Evolutionary conservation across 2,329 filamentous ascomycete species (phyloP), one percentile per base, ranked within the genome.

Genomic region (Celoporthe dispersa): DNA sequence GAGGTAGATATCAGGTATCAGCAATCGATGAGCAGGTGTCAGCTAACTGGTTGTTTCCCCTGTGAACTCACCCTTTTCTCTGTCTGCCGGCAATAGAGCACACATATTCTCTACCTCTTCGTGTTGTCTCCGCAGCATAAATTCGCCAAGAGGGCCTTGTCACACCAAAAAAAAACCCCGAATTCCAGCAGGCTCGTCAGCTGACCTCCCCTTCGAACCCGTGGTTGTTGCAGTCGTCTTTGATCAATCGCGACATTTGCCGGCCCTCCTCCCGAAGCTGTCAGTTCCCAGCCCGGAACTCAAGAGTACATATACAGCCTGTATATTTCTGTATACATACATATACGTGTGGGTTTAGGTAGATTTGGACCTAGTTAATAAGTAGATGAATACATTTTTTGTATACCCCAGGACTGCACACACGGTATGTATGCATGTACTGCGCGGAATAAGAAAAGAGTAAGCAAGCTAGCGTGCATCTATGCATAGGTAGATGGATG

Each of bases 381-480:
- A 16, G 19, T 48, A 8, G 22, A 41, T 11, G 6, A 22, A 48
- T 48, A 48, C 41, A 8, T 5, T 7, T 22, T 22, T 48, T 22
- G 41, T 8, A 22, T 48, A 5, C 6, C 44, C 44, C 6, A n/a
- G 44, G 44, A 48, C 44, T n/a, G 22, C 44, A n/a, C 22, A 44
- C 41, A 44, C 16, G 16, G 14, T 22, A 19, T 39, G 37, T 39
- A 39, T 12, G 11, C 22, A n/a, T 48, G 44, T n/a, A 48, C 44
- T n/a, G 44, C 39, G 39, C 48, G 19, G 41, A 16, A 25, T 37
- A 51, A 35, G 22, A 64, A n/a, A n/a, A n/a, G n/a, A n/a, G 9
- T 19, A n/a, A n/a, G 44, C 44, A 48, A 53, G 22, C 39, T 51
- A 64, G 31, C 44, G n/a, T n/a, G 33, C 41, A 53, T 55, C 63